A percentile compares a stretch with the other conserved stretches of the same genome.
phyloP scores from a whole-genome alignment of 2,329 filamentous ascomycete genomes.

The Phialophora expanda region DNA sequence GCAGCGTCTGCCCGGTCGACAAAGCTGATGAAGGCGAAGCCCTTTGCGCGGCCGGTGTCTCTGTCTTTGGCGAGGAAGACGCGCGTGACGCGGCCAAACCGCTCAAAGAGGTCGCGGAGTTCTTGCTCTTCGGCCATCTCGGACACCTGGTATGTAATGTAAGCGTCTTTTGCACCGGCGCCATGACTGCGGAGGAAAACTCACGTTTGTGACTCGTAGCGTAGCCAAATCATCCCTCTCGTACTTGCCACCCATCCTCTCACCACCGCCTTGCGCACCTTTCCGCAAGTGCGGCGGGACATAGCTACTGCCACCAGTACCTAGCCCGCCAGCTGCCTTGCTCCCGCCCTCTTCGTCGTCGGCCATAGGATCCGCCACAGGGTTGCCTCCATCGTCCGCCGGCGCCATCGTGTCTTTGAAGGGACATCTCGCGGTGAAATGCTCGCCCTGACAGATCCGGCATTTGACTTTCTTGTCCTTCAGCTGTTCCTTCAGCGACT shows the following conservation, averaged over 20 bases:
- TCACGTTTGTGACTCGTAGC: constrained; percentile 94
- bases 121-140: constrained; percentile 97
- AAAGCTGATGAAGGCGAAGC: constrained; percentile 98
- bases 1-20: constrained; percentile 87
- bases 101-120: constrained; percentile 96
- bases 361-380: constrained; percentile 44
- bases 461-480: constrained; percentile 99
- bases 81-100: constrained; percentile 93
- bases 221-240: constrained; percentile 97
- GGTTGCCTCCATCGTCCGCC: constrained; percentile 52
- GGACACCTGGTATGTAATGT: constrained; percentile 68
- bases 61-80: constrained; percentile 98
- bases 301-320: constrained; percentile 78
- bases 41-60: constrained; percentile 94
- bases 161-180: not conserved
- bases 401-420: constrained; percentile 99
- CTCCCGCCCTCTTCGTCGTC: constrained; percentile 55
- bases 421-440: constrained; percentile 98
- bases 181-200: constrained; percentile 43
- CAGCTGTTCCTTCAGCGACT: constrained; percentile 70
- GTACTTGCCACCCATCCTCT: constrained; percentile 90
- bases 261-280: constrained; percentile 62
- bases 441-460: constrained; percentile 97
- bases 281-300: constrained; percentile 92
- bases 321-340: constrained; percentile 60